These are phyloP conservation scores for Xylaria longipes DNA, from an alignment of 495 filamentous ascomycete genomes.

Conservation along the genomic window DNA sequence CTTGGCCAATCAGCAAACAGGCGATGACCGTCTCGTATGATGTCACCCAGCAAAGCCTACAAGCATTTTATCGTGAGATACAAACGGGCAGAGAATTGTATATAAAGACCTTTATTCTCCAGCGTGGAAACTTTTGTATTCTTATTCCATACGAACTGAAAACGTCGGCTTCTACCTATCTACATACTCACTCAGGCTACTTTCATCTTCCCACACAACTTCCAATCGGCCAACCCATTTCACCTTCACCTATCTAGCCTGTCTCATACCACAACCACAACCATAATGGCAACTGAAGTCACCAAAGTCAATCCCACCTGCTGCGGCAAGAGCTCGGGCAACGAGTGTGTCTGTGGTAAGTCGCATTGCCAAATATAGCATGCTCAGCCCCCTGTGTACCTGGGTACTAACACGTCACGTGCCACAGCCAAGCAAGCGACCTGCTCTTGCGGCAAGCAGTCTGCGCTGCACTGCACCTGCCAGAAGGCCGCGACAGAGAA, in stretches of 20 bases:
- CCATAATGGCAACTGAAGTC: constrained; percentile 41
- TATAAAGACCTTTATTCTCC: constrained; percentile 8
- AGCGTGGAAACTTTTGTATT: not conserved
- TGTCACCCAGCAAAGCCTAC: constrained; percentile 14
- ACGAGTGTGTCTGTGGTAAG: constrained; percentile 59
- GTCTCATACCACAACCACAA: constrained; percentile 14
- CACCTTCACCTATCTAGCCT: not conserved
- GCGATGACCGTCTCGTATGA: constrained; percentile 24
- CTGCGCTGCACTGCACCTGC: constrained; percentile 85
- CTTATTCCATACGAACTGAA: not conserved
- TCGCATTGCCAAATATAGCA: not conserved
- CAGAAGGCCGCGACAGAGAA: constrained; percentile 81
- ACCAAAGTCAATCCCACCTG: constrained; percentile 49
- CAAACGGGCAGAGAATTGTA: not conserved
- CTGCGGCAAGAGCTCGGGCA: constrained; percentile 54
- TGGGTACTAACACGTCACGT: constrained; percentile 14
- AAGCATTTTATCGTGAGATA: not conserved
- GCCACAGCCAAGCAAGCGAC: constrained; percentile 59
- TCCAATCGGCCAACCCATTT: not conserved
- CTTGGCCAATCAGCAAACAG: constrained; percentile 18
- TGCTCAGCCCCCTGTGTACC: not conserved
- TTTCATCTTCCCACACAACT: not conserved
- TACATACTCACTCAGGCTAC: not conserved
- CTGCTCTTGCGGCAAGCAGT: constrained; percentile 89
- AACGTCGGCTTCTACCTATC: not conserved